A percentile compares a stretch with the other conserved stretches of the same genome.
Conservation (phyloP, 805 yeast genomes). For the Yarrowia osloensis region DNA sequence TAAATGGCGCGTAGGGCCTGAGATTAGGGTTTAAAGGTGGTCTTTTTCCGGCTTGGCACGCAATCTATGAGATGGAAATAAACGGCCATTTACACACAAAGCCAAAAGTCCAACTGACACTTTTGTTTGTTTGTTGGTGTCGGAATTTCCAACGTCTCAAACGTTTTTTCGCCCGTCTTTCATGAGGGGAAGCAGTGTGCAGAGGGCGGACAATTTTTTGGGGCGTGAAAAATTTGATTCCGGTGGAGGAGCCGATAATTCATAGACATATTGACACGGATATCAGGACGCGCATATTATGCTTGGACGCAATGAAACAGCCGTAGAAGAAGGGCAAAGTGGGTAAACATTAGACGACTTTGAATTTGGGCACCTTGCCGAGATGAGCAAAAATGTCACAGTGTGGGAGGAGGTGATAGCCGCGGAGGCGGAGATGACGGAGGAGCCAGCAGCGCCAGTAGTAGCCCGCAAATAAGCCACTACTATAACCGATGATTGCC, state of each 20-base stretch:
- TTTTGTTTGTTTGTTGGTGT: too few species aligned
- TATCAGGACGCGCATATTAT: background rate
- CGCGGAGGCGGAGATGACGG: too few species aligned
- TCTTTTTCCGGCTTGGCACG: constrained; percentile 31
- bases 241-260: too few species aligned
- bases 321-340: background rate
- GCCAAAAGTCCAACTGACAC: too few species aligned
- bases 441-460: too few species aligned
- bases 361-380: background rate
- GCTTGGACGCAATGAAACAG: background rate
- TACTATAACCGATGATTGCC: too few species aligned
- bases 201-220: too few species aligned
- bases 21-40: background rate
- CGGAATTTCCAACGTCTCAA: background rate
- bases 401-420: too few species aligned
- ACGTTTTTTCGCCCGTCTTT: too few species aligned
- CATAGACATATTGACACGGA: background rate
- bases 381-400: background rate
- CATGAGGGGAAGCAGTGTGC: too few species aligned
- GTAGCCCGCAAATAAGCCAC: too few species aligned
- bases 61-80: constrained; percentile 14
- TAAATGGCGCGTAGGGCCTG: background rate
- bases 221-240: too few species aligned
- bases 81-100: constrained; percentile 5
- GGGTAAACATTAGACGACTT: background rate